Evolutionary conservation across 2,329 filamentous ascomycete species (phyloP).

Genomic region (Pestalotiopsis sp.): DNA sequence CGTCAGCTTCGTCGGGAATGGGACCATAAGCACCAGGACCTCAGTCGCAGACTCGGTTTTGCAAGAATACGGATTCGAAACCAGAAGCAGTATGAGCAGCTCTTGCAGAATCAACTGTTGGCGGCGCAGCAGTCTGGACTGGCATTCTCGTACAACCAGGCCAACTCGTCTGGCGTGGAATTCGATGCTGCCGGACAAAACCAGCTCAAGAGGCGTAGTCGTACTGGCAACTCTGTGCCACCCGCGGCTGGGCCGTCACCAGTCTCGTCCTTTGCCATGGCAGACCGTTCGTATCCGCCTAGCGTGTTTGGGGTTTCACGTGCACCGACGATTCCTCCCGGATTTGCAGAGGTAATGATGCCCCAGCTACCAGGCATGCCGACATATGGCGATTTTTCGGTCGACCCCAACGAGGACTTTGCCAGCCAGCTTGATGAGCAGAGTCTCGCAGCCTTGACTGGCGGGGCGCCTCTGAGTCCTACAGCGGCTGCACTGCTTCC

Average conservation of each 20-base stretch:
- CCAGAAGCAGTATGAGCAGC: slow-evolving; percentile 45
- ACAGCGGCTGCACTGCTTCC: slow-evolving; percentile 75
- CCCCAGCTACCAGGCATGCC: slow-evolving; percentile 47
- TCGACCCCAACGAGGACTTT: slow-evolving; percentile 33
- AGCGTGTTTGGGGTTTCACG: slow-evolving; percentile 48
- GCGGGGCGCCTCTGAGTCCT: slow-evolving; percentile 73
- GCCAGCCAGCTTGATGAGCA: slow-evolving; percentile 57
- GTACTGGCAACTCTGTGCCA: slow-evolving; percentile 48
- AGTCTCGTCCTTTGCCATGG: slow-evolving; percentile 39
- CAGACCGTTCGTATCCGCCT: slow-evolving; percentile 46
- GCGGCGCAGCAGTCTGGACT: slow-evolving; percentile 43
- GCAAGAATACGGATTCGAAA: slow-evolving; percentile 44
- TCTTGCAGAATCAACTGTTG: slow-evolving; percentile 49
- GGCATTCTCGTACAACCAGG: slow-evolving; percentile 45
- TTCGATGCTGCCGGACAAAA: slow-evolving; percentile 44
- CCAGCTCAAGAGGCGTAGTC: slow-evolving; percentile 50
- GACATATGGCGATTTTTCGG: slow-evolving; percentile 31
- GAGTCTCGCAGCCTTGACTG: slow-evolving; percentile 61
- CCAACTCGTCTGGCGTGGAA: slow-evolving; percentile 46
- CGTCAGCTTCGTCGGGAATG: slow-evolving; percentile 56
- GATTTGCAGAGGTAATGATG: slow-evolving; percentile 44
- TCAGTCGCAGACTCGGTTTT: slow-evolving; percentile 51
- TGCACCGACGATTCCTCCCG: slow-evolving; percentile 41
- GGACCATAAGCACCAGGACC: slow-evolving; percentile 52
- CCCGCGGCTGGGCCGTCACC: slow-evolving; percentile 43